Evolutionary conservation across 805 yeast genomes (phyloP).

Genomic region (Candida berthetii): DNA sequence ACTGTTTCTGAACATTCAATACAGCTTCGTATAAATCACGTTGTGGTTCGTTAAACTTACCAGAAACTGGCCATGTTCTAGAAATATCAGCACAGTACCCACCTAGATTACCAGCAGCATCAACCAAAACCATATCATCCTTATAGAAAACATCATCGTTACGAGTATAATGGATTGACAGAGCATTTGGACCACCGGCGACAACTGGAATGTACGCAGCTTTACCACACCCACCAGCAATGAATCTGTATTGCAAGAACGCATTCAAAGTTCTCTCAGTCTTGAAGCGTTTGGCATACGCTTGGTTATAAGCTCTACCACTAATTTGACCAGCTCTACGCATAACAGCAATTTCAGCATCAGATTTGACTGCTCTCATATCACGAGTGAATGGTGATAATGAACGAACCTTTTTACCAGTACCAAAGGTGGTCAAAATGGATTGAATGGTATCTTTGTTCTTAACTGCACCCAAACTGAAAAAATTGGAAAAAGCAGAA

Average conservation of each 20-base stretch:
- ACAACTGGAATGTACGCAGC: slow-evolving; percentile 94
- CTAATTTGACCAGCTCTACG: slow-evolving; percentile 79
- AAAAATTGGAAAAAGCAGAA: slow-evolving; percentile 22
- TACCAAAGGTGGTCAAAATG: slow-evolving; percentile 17
- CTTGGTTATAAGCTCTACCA: slow-evolving; percentile 76
- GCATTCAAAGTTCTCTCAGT: slow-evolving; percentile 79
- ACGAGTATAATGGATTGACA: slow-evolving; percentile 89
- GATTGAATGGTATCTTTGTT: slow-evolving; percentile 21
- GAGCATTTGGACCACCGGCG: slow-evolving; percentile 86
- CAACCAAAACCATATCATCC: slow-evolving; percentile 85
- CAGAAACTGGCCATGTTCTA: slow-evolving; percentile 89
- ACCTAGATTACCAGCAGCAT: slow-evolving; percentile 91
- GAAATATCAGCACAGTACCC: slow-evolving; percentile 96
- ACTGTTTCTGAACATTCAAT: slow-evolving; percentile 69
- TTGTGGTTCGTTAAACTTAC: slow-evolving; percentile 72
- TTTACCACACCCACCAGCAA: slow-evolving; percentile 82
- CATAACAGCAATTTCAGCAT: slow-evolving; percentile 72
- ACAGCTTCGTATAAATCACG: slow-evolving; percentile 86
- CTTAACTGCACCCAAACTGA: slow-evolving; percentile 19
- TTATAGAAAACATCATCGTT: slow-evolving; percentile 77
- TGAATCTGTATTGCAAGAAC: slow-evolving; percentile 75
- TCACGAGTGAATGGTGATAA: slow-evolving; percentile 35
- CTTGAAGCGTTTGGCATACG: slow-evolving; percentile 59
- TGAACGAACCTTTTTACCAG: slow-evolving; percentile 34
- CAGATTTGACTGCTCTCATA: slow-evolving; percentile 67